These are phyloP conservation scores for Sporothrix variecibatus DNA, from an alignment of 2,329 filamentous ascomycete species.

Conservation along the genomic window DNA sequence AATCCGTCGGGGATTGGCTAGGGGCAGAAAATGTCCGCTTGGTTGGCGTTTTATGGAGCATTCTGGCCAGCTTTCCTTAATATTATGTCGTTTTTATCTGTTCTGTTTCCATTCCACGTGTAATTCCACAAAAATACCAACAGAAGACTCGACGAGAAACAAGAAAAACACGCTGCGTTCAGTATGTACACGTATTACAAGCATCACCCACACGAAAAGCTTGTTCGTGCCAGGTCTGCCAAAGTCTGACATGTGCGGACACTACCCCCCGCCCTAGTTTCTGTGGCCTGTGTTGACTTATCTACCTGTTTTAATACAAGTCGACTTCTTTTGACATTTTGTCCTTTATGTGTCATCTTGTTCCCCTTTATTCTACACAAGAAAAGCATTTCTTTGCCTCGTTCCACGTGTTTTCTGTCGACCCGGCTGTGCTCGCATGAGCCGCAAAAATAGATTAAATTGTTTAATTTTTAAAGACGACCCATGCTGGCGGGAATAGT, in stretches of 20 bases:
- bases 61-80: background rate
- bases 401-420: background rate
- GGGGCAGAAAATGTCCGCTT: background rate
- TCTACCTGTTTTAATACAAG: background rate
- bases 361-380: background rate
- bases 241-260: background rate
- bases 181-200: background rate
- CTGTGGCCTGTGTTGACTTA: background rate
- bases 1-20: background rate
- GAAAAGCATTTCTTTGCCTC: background rate
- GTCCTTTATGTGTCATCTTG: background rate
- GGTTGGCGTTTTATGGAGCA: background rate
- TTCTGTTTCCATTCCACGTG: background rate
- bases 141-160: background rate
- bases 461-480: background rate
- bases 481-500: background rate
- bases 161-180: background rate
- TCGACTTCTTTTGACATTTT: background rate
- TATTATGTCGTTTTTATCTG: background rate
- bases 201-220: background rate
- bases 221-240: background rate
- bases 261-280: background rate
- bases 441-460: background rate
- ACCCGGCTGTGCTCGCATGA: background rate
- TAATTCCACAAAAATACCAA: background rate